Conservation (phyloP, 2,329 filamentous ascomycete species). For the Fusarium metavorans region DNA sequence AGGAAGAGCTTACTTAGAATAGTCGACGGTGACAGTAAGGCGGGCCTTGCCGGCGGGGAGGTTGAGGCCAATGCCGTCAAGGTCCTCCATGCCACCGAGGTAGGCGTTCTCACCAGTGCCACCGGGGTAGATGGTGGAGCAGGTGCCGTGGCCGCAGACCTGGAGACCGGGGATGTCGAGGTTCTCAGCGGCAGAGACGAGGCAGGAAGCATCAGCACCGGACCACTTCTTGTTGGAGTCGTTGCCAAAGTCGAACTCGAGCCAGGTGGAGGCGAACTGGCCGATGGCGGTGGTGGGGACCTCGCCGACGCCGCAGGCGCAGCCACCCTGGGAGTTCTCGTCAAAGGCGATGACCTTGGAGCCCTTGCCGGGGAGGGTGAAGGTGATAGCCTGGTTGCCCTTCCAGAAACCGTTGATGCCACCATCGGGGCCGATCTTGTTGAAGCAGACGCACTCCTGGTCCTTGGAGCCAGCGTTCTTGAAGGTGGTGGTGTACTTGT, state of each 20-base stretch:
- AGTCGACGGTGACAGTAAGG: conserved; percentile 50
- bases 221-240: conserved; percentile 60
- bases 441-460: conserved; percentile 58
- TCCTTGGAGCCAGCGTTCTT: conserved; percentile 51
- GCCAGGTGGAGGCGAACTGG: conserved; percentile 60
- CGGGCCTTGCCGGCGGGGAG: conserved; percentile 43
- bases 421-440: conserved; percentile 63
- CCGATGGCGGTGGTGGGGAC: conserved; percentile 53
- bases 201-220: conserved; percentile 63
- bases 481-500: conserved; percentile 60
- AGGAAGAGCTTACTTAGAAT: conserved; percentile 21
- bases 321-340: conserved; percentile 61
- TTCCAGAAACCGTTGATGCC: conserved; percentile 63
- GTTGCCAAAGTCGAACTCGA: conserved; percentile 63
- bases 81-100: conserved; percentile 50
- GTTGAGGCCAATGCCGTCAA: conserved; percentile 58
- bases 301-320: conserved; percentile 54
- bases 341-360: conserved; percentile 59
- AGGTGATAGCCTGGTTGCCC: conserved; percentile 54
- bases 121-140: conserved; percentile 55
- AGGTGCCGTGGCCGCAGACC: conserved; percentile 55
- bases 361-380: conserved; percentile 54
- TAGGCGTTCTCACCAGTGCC: conserved; percentile 55
- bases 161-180: conserved; percentile 51
- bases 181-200: conserved; percentile 55